Conservation (phyloP, 371 early-diverging fungal species). For the Mucor circinelloides region DNA sequence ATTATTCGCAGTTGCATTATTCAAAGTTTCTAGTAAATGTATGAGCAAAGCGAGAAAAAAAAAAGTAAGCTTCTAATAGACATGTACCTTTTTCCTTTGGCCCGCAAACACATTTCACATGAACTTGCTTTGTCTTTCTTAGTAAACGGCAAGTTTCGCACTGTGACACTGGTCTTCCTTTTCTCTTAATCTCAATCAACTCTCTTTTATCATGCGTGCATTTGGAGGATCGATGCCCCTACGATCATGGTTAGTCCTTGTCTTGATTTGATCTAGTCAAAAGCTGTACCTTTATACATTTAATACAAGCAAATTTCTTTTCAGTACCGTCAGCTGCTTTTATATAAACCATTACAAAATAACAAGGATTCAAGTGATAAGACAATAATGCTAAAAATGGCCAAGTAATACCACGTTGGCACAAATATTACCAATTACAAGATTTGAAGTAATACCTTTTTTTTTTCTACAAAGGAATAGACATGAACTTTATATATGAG, state of each 20-base stretch:
- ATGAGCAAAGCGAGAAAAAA: no score
- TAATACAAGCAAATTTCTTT: constrained; percentile 46
- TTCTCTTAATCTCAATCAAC: constrained; percentile 69
- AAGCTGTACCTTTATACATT: constrained; percentile 45
- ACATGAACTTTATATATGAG: background rate
- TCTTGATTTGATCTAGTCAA: background rate
- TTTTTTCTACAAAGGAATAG: background rate
- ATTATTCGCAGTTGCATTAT: background rate
- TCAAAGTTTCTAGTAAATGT: no score
- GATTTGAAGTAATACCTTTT: background rate
- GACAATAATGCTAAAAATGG: constrained; percentile 11
- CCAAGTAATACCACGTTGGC: constrained; percentile 31
- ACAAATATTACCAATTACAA: background rate
- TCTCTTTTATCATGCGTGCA: constrained; percentile 65
- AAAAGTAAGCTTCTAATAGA: no score
- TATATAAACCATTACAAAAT: constrained; percentile 33
- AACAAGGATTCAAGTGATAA: background rate
- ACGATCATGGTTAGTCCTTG: background rate
- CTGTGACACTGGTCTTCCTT: constrained; percentile 81
- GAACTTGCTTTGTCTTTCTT: constrained; percentile 72
- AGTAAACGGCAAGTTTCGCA: constrained; percentile 72
- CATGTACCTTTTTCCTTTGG: constrained; percentile 13
- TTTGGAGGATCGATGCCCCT: constrained; percentile 67
- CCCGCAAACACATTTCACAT: constrained; percentile 72
- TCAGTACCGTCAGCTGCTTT: constrained; percentile 36